These are phyloP conservation scores for Ichthyophthirius multifiliis DNA, from an alignment of 169 alveolate genomes.

Conservation along the genomic window DNA sequence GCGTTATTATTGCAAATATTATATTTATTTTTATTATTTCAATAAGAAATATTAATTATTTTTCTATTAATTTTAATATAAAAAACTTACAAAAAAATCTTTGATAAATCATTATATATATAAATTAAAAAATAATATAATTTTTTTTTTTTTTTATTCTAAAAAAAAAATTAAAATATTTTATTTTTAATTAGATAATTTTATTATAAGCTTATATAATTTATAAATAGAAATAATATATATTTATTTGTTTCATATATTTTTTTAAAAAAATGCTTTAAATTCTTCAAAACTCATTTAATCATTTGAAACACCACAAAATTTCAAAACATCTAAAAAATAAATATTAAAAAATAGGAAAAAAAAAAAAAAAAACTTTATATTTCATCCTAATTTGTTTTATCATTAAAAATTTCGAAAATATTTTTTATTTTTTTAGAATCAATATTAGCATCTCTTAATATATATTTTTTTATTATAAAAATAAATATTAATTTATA, in stretches of 20 bases:
- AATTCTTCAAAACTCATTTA: constrained; percentile 31
- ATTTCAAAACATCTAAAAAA: constrained; percentile 25
- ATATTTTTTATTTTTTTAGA: constrained; percentile 24
- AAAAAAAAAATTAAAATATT: too few species aligned
- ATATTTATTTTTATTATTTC: too few species aligned
- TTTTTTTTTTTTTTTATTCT: too few species aligned
- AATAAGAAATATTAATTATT: too few species aligned
- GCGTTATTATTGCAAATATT: too few species aligned
- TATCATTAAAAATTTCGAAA: constrained; percentile 24
- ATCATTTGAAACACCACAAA: constrained; percentile 32
- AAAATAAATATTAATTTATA: not conserved
- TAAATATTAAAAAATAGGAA: not conserved
- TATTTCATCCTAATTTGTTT: constrained; percentile 30
- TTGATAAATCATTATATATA: too few species aligned
- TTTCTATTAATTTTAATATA: too few species aligned
- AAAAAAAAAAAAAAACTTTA: not conserved
- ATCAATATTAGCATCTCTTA: constrained; percentile 12
- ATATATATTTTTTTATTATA: not conserved
- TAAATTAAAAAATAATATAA: too few species aligned
- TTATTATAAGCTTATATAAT: too few species aligned
- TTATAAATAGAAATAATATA: too few species aligned
- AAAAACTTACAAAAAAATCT: too few species aligned
- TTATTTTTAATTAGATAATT: too few species aligned
- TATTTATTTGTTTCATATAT: constrained; percentile 6
- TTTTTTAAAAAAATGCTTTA: constrained; percentile 27